Percentiles rank a stretch among this genome's conserved stretches.
Conservation (phyloP, 2,329 filamentous ascomycete species). For the Penicillium sp. region DNA sequence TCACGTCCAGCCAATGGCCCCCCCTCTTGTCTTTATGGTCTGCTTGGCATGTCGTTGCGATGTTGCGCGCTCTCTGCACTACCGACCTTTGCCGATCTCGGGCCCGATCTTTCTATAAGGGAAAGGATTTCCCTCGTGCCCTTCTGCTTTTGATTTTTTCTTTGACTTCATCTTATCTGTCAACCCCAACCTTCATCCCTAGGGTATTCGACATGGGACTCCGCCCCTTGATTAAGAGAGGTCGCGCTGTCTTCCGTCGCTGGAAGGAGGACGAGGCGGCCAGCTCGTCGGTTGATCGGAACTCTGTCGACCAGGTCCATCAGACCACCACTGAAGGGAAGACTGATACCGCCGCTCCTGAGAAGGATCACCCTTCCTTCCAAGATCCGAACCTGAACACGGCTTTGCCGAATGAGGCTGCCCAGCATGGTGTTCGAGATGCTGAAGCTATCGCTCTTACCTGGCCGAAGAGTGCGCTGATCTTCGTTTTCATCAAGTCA, state of each 20-base stretch:
- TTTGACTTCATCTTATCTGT: not conserved
- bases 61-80: not conserved
- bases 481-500: conserved; percentile 45
- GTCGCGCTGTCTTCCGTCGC: conserved; percentile 5
- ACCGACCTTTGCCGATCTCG: conserved; percentile 11
- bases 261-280: not conserved
- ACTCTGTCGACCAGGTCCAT: not conserved
- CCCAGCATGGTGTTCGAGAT: conserved; percentile 46
- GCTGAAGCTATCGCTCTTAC: conserved; percentile 51
- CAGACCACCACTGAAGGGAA: not conserved
- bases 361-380: conserved; percentile 1
- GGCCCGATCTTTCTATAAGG: conserved; percentile 9
- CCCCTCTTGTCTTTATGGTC: not conserved
- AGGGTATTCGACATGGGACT: not conserved
- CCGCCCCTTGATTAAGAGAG: conserved; percentile 10
- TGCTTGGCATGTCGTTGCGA: not conserved
- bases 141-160: not conserved
- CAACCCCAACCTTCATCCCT: not conserved
- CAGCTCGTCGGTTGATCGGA: conserved; percentile 6
- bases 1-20: not conserved
- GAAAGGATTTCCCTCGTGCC: conserved; percentile 7
- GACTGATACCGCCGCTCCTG: conserved; percentile 3
- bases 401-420: conserved; percentile 12
- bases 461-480: conserved; percentile 48
- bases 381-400: not conserved